Percentiles rank a stretch among this genome's conserved stretches.
Evolutionary conservation across 116 monocot genomes (phyloP).

Genomic region (Iris pallida): DNA sequence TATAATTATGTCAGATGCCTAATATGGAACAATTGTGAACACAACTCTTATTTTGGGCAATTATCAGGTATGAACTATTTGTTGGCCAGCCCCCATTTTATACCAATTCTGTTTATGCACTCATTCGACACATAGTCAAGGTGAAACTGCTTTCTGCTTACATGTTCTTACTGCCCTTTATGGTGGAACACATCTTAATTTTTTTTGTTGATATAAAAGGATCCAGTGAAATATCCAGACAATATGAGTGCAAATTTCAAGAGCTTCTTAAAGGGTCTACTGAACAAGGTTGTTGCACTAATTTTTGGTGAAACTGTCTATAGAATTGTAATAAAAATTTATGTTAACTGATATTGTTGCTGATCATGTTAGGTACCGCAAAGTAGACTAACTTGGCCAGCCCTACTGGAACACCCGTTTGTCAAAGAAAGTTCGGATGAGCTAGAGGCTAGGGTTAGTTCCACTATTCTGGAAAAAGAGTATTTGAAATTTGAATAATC

Average conservation of each 20-base stretch:
- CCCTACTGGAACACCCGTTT: constrained; percentile 95
- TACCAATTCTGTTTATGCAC: constrained; percentile 98
- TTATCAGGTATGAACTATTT: constrained; percentile 85
- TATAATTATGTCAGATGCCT: neutral
- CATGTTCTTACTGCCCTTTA: neutral
- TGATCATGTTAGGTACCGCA: constrained; percentile 53
- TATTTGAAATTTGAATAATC: neutral
- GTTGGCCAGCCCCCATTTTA: constrained; percentile 99
- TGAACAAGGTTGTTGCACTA: constrained; percentile 70
- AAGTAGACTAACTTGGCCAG: constrained; percentile 88
- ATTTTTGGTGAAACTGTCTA: neutral
- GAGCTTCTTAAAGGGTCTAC: constrained; percentile 89
- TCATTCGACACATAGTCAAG: constrained; percentile 95
- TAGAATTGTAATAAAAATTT: neutral
- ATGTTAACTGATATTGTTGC: constrained; percentile 6
- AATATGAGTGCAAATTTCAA: constrained; percentile 86
- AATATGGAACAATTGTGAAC: neutral
- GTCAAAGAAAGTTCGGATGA: constrained; percentile 69
- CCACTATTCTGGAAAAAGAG: neutral
- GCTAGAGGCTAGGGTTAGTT: constrained; percentile 45
- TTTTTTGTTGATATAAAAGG: constrained; percentile 45
- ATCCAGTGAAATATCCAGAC: constrained; percentile 99
- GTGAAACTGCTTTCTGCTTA: constrained; percentile 21
- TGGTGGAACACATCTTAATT: constrained; percentile 1
- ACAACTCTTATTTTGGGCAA: constrained; percentile 10